A percentile compares a stretch with the other conserved stretches of the same genome.
Conservation (phyloP, 257 asterid species). For the Paulownia fortunei region DNA sequence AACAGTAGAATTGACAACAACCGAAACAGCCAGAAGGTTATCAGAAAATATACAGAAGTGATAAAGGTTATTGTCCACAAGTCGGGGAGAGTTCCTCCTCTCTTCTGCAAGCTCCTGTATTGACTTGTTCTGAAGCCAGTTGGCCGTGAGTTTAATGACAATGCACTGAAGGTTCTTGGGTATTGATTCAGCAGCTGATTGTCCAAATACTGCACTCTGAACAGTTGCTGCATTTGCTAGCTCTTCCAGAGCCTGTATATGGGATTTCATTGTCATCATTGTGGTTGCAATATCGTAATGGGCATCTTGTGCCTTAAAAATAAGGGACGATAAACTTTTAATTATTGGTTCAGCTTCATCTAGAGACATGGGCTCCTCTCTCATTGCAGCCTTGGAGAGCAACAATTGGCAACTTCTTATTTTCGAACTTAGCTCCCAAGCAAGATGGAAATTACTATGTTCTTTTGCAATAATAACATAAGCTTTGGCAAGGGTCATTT, state of each 20-base stretch:
- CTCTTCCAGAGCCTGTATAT: conserved; percentile 83
- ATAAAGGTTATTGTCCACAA: conserved; percentile 77
- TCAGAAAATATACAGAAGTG: conserved; percentile 93
- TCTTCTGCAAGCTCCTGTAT: conserved; percentile 61
- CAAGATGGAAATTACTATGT: conserved; percentile 83
- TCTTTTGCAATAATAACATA: conserved; percentile 84
- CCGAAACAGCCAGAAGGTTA: conserved; percentile 78
- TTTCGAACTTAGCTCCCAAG: conserved; percentile 82
- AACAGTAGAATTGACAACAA: conserved; percentile 78
- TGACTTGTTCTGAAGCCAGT: conserved; percentile 66
- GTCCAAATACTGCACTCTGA: conserved; percentile 76
- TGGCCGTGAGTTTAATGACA: conserved; percentile 62
- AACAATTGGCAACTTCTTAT: conserved; percentile 76
- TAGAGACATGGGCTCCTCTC: conserved; percentile 69
- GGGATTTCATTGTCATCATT: conserved; percentile 81
- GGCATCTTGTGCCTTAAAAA: conserved; percentile 78
- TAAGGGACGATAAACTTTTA: conserved; percentile 75
- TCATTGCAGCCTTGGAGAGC: conserved; percentile 87
- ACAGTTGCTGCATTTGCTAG: conserved; percentile 68
- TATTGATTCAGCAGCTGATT: conserved; percentile 70
- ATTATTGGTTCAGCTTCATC: conserved; percentile 85
- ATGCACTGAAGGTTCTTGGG: conserved; percentile 82
- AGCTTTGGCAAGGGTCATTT: conserved; percentile 91
- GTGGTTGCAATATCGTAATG: conserved; percentile 93
- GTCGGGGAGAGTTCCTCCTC: conserved; percentile 70